These are phyloP conservation scores for Actinomortierella wolfii DNA, from an alignment of 371 early-diverging fungal species.

Conservation along the genomic window DNA sequence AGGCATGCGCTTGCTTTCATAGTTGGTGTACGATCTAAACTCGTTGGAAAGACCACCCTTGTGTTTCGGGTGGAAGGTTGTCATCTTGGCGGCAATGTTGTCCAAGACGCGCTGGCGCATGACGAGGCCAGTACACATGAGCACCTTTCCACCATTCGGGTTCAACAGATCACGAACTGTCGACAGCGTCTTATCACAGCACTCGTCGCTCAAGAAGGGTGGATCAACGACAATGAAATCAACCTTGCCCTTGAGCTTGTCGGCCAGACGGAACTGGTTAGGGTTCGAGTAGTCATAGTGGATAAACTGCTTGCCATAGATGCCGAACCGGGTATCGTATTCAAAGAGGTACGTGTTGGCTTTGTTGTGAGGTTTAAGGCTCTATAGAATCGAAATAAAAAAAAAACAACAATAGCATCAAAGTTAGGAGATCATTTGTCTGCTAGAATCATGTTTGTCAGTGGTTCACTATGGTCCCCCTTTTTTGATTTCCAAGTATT, in stretches of 20 bases:
- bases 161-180: constrained; percentile 56
- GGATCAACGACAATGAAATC: constrained; percentile 74
- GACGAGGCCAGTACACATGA: constrained; percentile 62
- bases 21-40: constrained; percentile 68
- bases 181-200: constrained; percentile 63
- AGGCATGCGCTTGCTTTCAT: constrained; percentile 50
- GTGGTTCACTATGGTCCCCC: not conserved
- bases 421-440: not conserved
- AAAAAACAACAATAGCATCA: not conserved
- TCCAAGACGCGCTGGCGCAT: constrained; percentile 32
- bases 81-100: constrained; percentile 24
- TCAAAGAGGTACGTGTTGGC: constrained; percentile 58
- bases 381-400: constrained; percentile 6
- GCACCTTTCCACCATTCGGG: constrained; percentile 50
- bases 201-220: constrained; percentile 75
- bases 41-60: constrained; percentile 70
- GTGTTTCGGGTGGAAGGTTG: constrained; percentile 61
- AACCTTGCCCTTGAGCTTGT: constrained; percentile 48
- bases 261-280: constrained; percentile 48
- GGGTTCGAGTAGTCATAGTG: constrained; percentile 70
- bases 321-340: constrained; percentile 65
- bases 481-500: constrained; percentile 9
- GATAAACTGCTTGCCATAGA: constrained; percentile 63
- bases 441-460: too few relatives aligned
- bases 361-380: constrained; percentile 25